Evolutionary conservation across 257 asterid species (phyloP).

Genomic region (Mentha longifolia): DNA sequence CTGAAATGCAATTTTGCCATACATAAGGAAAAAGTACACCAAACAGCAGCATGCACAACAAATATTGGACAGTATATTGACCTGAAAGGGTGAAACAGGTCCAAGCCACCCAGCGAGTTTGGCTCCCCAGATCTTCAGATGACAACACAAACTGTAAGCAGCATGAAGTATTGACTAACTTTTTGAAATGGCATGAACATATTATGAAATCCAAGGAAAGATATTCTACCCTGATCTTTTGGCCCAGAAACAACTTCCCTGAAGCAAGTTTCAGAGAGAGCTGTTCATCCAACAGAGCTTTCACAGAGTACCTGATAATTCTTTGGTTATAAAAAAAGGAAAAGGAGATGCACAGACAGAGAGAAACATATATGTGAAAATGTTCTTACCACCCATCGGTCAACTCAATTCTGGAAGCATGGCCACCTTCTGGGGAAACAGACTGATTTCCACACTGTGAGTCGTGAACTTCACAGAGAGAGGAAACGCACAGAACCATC

Average conservation of each 20-base stretch:
- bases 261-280: conserved; percentile 73
- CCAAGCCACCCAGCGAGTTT: conserved; percentile 84
- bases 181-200: conserved; percentile 32
- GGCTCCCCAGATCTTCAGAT: conserved; percentile 96
- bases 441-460: conserved; percentile 45
- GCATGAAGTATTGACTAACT: conserved; percentile 41
- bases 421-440: conserved; percentile 40
- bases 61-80: conserved; percentile 35
- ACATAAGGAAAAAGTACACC: conserved; percentile 23
- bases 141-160: conserved; percentile 68
- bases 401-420: conserved; percentile 65
- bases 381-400: conserved; percentile 97
- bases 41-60: conserved; percentile 19
- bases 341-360: not conserved
- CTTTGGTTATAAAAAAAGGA: conserved; percentile 26
- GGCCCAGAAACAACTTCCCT: conserved; percentile 87
- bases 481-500: conserved; percentile 90
- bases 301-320: conserved; percentile 71
- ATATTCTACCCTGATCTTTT: conserved; percentile 79
- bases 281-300: conserved; percentile 76
- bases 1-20: conserved; percentile 48
- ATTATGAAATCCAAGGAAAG: conserved; percentile 31
- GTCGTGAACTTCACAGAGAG: conserved; percentile 49
- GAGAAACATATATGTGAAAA: conserved; percentile 30
- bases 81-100: conserved; percentile 91